Base-by-base conservation (phyloP, 2,329 filamentous ascomycete species). In the Fusarium multiceps region DNA sequence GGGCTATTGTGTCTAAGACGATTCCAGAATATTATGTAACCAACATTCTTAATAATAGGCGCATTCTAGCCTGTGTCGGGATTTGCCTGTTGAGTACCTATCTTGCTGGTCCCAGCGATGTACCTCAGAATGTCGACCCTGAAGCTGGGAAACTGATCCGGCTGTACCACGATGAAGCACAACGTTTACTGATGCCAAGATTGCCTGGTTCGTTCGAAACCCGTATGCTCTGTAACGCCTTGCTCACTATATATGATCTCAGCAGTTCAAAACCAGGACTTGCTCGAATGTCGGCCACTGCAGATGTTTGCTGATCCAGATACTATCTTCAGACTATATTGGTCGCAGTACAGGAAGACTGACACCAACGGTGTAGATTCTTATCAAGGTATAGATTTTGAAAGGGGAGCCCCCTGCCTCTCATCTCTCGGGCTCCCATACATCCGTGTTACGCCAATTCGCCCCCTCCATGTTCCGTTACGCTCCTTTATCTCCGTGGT, bases 401-500 rank as follows among this genome's bases (percentile, higher is more conserved):
- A 10, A 37, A 48, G 41, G 43, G 49, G 32, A 64, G 34, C 30
- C n/a, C 10, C 25, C n/a, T 37, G n/a, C 23, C 8, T 27, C 27
- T 27, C 28, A 34, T n/a, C 21, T 49, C 34, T 41, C 45, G 11
- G 34, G 20, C 34, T 48, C 34, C 32, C 58, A 41, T 63, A 54
- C 55, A 61, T 28, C 11, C 28, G 28, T 48, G 46, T 51, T 60
- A 48, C 54, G 59, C 62, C 71, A 59, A 69, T 61, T 58, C 28
- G 37, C 60, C 50, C 41, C 43, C 53, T 25, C 32, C 28, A 55
- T 59, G 55, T 50, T 59, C 50, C 32, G 45, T 63, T 55, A 55
- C 30, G 55, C 45, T 61, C 55, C 48, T 51, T 57, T 43, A 27
- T 51, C 62, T 25, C 42, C 54, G 46, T 37, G 41, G 30, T 45